Evolutionary conservation across 371 early-diverging fungal species (phyloP).

Genomic region (Mucor velutinosus): DNA sequence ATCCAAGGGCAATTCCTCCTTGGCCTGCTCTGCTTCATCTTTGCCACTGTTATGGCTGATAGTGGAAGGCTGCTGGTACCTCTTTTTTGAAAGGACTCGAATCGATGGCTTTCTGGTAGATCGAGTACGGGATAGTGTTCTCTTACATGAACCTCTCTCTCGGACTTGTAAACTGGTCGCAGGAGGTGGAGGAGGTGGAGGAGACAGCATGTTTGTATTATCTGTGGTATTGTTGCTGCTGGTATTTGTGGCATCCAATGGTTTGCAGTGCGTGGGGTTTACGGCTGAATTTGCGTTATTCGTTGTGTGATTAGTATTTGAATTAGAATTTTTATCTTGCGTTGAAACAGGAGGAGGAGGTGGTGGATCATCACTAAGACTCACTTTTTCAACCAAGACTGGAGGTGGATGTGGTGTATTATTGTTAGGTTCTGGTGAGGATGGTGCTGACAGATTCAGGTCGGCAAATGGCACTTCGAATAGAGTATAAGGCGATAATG

Average conservation of each 20-base stretch:
- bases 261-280: background rate
- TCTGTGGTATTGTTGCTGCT: background rate
- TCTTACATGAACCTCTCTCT: slow-evolving; percentile 25
- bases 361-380: background rate
- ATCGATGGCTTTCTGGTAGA: slow-evolving; percentile 37
- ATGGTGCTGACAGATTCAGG: slow-evolving; percentile 37
- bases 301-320: background rate
- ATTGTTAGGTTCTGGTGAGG: slow-evolving; percentile 33
- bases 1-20: slow-evolving; percentile 20
- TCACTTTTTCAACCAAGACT: slow-evolving; percentile 10
- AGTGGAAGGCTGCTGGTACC: slow-evolving; percentile 4
- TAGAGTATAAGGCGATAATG: slow-evolving; percentile 36
- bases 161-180: slow-evolving; percentile 1
- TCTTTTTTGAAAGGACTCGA: slow-evolving; percentile 30
- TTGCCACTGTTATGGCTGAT: background rate
- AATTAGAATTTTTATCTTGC: background rate
- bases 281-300: background rate
- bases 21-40: slow-evolving; percentile 4
- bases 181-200: slow-evolving; percentile 18
- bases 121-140: slow-evolving; percentile 38
- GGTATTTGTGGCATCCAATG: background rate
- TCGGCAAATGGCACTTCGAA: slow-evolving; percentile 50
- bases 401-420: slow-evolving; percentile 1
- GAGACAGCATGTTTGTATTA: background rate
- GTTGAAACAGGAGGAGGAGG: slow-evolving; percentile 7